Percentiles rank a stretch among this genome's conserved stretches.
These are phyloP conservation scores for Vachellia collinsii DNA, from an alignment of 306 rosid genomes.

Conservation along the genomic window DNA sequence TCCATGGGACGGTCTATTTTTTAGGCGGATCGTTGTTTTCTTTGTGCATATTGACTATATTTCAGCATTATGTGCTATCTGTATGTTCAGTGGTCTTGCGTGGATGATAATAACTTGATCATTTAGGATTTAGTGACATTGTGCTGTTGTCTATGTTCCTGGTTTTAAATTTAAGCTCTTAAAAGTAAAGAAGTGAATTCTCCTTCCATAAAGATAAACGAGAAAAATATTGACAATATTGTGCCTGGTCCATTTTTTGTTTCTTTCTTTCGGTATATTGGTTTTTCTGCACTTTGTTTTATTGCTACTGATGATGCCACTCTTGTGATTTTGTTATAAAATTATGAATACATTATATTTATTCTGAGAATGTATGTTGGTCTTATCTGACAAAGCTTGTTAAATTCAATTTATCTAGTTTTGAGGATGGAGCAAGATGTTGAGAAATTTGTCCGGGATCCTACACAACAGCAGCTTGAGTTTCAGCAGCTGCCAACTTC, in stretches of 20 bases:
- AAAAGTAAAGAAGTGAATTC: neutral
- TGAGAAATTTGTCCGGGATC: constrained; percentile 83
- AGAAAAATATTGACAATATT: neutral
- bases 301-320: constrained; percentile 10
- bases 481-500: constrained; percentile 97
- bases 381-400: neutral
- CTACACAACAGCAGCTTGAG: constrained; percentile 83
- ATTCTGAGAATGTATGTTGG: constrained; percentile 10
- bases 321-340: constrained; percentile 13
- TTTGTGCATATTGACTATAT: constrained; percentile 16
- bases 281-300: constrained; percentile 11
- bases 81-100: neutral
- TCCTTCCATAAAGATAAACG: neutral
- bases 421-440: constrained; percentile 98
- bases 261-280: neutral
- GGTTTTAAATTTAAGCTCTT: constrained; percentile 1
- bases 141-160: neutral
- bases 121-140: constrained; percentile 1
- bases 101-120: neutral
- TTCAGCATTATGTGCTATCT: constrained; percentile 5
- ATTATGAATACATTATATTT: neutral
- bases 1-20: neutral
- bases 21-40: constrained; percentile 8
- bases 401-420: constrained; percentile 52
- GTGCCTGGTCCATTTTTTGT: neutral